Conservation (phyloP, 805 yeast species). For the Saccharomycodes ludwigii region DNA sequence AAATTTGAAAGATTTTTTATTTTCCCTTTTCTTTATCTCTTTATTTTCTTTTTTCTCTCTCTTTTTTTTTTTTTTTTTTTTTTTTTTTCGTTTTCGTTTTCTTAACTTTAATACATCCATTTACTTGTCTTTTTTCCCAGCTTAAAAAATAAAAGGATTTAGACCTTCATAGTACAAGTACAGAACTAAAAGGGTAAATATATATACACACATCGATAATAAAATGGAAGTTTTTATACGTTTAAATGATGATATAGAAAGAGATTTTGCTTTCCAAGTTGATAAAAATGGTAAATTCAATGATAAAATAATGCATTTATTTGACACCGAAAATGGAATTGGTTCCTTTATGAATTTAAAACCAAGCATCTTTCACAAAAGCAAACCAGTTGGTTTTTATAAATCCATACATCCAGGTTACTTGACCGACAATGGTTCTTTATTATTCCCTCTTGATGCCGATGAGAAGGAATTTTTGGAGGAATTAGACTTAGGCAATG, state of each 20-base stretch:
- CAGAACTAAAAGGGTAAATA: too few relatives aligned
- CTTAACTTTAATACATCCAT: too few relatives aligned
- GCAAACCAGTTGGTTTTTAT: conserved; percentile 52
- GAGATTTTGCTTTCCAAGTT: conserved; percentile 84
- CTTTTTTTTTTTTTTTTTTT: too few relatives aligned
- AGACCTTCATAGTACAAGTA: too few relatives aligned
- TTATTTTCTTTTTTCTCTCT: too few relatives aligned
- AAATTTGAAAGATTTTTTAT: too few relatives aligned
- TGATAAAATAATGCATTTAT: conserved; percentile 43
- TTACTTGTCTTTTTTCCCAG: too few relatives aligned
- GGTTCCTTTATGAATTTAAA: conserved; percentile 59
- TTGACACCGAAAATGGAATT: conserved; percentile 25
- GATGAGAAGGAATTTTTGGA: conserved; percentile 32
- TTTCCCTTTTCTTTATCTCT: too few relatives aligned
- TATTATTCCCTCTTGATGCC: conserved; percentile 56
- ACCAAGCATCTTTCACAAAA: conserved; percentile 64
- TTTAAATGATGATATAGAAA: conserved; percentile 72
- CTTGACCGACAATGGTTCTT: conserved; percentile 71
- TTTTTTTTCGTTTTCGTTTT: too few relatives aligned
- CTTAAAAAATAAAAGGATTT: too few relatives aligned
- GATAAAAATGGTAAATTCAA: conserved; percentile 44
- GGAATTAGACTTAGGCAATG: conserved; percentile 36
- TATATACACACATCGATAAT: conserved; percentile 1
- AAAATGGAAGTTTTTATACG: conserved; percentile 46
- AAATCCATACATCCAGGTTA: conserved; percentile 53